Evolutionary conservation across 345 rosid species (phyloP), one percentile per base, ranked within the genome.

Genomic region (Heritiera fomes): DNA sequence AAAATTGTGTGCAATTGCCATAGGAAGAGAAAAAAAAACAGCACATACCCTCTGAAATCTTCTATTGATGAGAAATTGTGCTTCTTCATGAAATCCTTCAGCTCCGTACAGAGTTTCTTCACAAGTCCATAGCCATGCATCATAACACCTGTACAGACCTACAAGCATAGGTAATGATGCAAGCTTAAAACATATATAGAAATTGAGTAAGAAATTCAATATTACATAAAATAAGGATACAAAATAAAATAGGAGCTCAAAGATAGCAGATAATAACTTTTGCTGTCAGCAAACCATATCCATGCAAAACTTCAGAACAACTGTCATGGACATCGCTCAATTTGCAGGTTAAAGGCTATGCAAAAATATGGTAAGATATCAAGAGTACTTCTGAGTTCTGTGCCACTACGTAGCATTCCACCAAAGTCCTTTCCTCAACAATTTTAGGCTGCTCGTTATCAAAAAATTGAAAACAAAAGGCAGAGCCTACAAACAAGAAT

Each of bases 101-200:
- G 91, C 86, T 94, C 98, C 0, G 81, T 82, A 56, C 90, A 87
- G 46, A 96, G 91, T 73, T 90, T 89, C 91, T 96, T 96, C 60
- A 96, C 98, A 40, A 94, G 87, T 75, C 95, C 90, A 77, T 96
- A 92, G 20, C 99, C 98, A 53, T 96, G 99, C 93, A 96, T 90
- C 99, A 96, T 94, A 67, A 94, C 98, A 11, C 98, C 99, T 0
- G 99, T 92, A 82, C 99, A 96, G 13, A 94, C 98, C 98, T 96
- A 79, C 63, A 78, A 77, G 66, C 58, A 71, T 40, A 55, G 68
- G 60, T 52, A 4, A 46, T 20, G 12, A 50, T 17, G 7, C 38
- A 47, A 34, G 62, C 23, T 46, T 76, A 40, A 64, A 76, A 45
- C 72, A 63, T 15, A 32, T 34, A 71, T 1, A 52, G 8, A 72